phyloP scores from a whole-genome alignment of 768 basidiomycete genomes.

The Dacryopinax spathularia region DNA sequence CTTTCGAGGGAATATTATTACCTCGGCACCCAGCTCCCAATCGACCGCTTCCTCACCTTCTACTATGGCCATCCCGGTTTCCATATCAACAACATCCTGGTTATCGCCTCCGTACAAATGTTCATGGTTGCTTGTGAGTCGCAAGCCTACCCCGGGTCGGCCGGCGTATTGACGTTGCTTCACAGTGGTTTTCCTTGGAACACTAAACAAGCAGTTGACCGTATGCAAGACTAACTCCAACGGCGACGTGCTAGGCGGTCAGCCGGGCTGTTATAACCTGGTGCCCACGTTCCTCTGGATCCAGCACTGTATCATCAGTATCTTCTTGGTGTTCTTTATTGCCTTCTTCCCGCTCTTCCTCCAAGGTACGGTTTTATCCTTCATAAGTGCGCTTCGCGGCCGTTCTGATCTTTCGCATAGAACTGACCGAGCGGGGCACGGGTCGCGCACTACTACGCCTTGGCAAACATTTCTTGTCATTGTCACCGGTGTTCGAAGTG shows the following conservation, averaged over 20 bases:
- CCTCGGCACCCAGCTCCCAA: constrained; percentile 89
- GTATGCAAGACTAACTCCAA: constrained; percentile 66
- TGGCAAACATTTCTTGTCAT: constrained; percentile 82
- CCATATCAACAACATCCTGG: constrained; percentile 99
- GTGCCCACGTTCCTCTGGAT: constrained; percentile 92
- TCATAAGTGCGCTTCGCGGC: neutral
- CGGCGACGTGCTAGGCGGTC: constrained; percentile 61
- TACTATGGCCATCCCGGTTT: constrained; percentile 99
- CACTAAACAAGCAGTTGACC: constrained; percentile 63
- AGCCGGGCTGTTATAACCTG: constrained; percentile 87
- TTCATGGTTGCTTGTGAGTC: constrained; percentile 84
- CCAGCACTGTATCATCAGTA: constrained; percentile 87
- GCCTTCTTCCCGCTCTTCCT: constrained; percentile 88
- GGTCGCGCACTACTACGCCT: constrained; percentile 82
- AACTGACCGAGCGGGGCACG: constrained; percentile 90
- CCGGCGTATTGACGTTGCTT: too few relatives aligned
- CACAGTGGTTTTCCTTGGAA: constrained; percentile 89
- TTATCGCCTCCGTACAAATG: constrained; percentile 90
- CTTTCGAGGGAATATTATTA: constrained; percentile 98
- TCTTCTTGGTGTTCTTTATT: constrained; percentile 97
- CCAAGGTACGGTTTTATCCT: constrained; percentile 47
- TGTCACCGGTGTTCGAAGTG: constrained; percentile 92
- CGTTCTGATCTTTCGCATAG: constrained; percentile 28
- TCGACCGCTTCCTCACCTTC: constrained; percentile 98
- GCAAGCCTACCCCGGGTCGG: too few relatives aligned